Base-by-base conservation (phyloP, 345 rosid genomes). In the Eucalyptus globulus region DNA sequence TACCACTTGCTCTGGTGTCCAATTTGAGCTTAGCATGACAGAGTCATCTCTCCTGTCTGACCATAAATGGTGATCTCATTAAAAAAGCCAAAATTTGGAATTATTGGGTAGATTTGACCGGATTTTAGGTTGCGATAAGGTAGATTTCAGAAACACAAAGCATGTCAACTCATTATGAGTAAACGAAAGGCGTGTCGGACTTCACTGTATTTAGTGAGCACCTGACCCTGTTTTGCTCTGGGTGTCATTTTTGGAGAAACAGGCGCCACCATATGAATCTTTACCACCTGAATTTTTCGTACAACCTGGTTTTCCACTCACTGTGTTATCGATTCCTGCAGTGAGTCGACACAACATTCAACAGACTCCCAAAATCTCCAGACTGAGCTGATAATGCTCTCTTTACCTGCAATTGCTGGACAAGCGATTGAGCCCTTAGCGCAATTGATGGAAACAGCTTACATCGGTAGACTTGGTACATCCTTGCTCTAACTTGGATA, bases 401-500 rank as follows among this genome's bases (percentile, higher is more conserved):
- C 99, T 88, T 93, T 95, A 91, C 99, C 99, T 62, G 99, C 99
- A 69, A 89, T 98, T 89, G 97, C 93, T 92, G 99, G 99, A 87
- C 98, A 97, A 91, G 99, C 96, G 29, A 94, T 98, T 24, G 99
- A 98, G 76, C 99, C 98, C 87, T 89, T 98, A 83, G 91, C 98
- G 9, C 96, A 91, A 90, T 93, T 97, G 89, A 95, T 98, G 98
- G 99, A 98, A 93, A 98, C 98, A 37, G 98, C 98, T 40, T 98
- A 95, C 94, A 95, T 98, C 91, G 99, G 99, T 80, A 94, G 98
- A 94, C 91, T 96, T 83, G 98, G 99, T 97, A 93, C 40, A 31
- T 88, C 27, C 49, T 86, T 49, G 45, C 85, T 22, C 85, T 76
- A 40, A 76, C 85, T 76, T 6, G 85, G 47, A 76, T 76, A 26